A percentile compares a stretch with the other conserved stretches of the same genome.
These are phyloP conservation scores for Meyerozyma sp. DNA, from an alignment of 1,139 yeast species.

Conservation along the genomic window DNA sequence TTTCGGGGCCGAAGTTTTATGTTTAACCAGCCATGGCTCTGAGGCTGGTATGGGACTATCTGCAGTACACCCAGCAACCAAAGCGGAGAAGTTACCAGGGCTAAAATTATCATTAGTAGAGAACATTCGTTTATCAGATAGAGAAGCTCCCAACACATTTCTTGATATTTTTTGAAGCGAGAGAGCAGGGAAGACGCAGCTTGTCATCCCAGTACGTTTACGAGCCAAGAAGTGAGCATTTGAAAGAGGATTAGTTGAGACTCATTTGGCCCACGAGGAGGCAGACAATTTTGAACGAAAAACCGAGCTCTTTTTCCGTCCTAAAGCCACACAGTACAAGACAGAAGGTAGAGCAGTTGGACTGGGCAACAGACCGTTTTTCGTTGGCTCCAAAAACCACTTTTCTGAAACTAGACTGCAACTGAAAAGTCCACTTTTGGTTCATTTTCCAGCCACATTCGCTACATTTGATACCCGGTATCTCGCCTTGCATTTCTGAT, in stretches of 20 bases:
- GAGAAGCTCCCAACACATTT: neutral
- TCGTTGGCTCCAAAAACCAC: too few relatives aligned
- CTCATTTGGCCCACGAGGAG: too few relatives aligned
- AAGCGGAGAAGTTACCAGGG: neutral
- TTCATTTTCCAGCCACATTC: neutral
- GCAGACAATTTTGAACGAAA: too few relatives aligned
- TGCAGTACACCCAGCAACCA: neutral
- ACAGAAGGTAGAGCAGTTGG: too few relatives aligned
- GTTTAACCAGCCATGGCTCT: neutral
- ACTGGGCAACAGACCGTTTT: too few relatives aligned
- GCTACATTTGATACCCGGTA: neutral
- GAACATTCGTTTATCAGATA: neutral
- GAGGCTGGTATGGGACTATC: neutral
- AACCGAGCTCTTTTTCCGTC: too few relatives aligned
- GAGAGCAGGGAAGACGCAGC: neutral
- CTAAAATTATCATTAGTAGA: neutral
- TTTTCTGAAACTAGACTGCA: too few relatives aligned
- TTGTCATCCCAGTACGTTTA: neutral
- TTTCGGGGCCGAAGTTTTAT: neutral
- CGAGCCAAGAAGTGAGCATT: too few relatives aligned
- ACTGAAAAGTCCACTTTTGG: too few relatives aligned
- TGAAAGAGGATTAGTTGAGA: too few relatives aligned
- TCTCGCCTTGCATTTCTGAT: neutral
- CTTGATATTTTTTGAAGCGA: neutral
- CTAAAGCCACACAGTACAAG: too few relatives aligned